A percentile compares a stretch with the other conserved stretches of the same genome.
phyloP scores from a whole-genome alignment of 768 basidiomycete species.

The Phanerochaete carnosa region DNA sequence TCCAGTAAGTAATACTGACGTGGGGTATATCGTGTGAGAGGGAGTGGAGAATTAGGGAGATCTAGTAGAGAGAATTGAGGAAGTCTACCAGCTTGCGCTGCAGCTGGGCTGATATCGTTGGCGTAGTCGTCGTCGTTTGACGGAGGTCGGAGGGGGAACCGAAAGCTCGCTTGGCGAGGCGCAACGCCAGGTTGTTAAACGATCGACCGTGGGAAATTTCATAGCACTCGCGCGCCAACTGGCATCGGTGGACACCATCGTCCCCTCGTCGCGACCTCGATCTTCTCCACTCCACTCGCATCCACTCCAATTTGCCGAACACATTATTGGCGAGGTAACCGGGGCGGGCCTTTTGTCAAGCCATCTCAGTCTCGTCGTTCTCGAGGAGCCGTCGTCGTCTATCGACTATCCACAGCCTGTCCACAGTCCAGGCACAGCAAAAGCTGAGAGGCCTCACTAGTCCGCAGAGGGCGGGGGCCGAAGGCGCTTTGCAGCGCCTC shows the following conservation, averaged over 20 bases:
- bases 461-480: neutral
- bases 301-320: neutral
- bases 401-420: neutral
- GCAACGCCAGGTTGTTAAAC: neutral
- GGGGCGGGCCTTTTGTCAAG: neutral
- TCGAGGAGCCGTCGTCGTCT: too few species aligned
- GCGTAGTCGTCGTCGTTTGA: neutral
- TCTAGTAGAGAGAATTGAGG: neutral
- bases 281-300: neutral
- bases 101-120: neutral
- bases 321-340: neutral
- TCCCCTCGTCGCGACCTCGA: neutral
- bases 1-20: conserved; percentile 5
- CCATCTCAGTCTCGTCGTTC: too few species aligned
- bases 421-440: neutral
- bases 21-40: neutral
- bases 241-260: neutral
- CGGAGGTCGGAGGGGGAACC: neutral
- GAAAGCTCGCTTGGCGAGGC: neutral
- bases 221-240: neutral
- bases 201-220: neutral
- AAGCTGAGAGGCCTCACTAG: neutral
- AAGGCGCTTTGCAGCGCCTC: neutral
- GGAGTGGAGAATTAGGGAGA: neutral
- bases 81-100: neutral